Percentiles rank a stretch among this genome's conserved stretches.
Evolutionary conservation across 305 asterid genomes (phyloP).

Genomic region (Rubia balearica): DNA sequence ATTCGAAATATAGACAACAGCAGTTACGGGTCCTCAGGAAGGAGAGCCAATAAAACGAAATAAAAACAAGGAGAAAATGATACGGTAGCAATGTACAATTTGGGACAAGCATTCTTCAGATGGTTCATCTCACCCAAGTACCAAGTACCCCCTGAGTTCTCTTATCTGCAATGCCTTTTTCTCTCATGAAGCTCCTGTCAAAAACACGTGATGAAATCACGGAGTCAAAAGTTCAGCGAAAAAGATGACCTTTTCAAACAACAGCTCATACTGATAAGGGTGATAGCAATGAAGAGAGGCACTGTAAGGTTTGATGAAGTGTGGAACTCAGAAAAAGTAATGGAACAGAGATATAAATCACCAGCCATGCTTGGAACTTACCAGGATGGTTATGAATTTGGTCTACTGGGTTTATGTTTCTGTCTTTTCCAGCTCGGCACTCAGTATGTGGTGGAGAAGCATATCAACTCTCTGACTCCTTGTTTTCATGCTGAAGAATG

Average conservation of each 20-base stretch:
- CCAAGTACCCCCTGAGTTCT: not conserved
- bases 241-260: not conserved
- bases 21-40: not conserved
- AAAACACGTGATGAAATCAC: not conserved
- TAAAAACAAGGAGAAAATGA: not conserved
- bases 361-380: slow-evolving; percentile 2
- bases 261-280: not conserved
- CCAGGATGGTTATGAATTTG: slow-evolving; percentile 15
- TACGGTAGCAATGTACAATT: not conserved
- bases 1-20: not conserved
- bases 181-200: slow-evolving; percentile 1
- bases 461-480: slow-evolving; percentile 78
- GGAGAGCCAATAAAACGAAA: not conserved
- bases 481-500: slow-evolving; percentile 53
- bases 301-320: not conserved
- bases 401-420: slow-evolving; percentile 36
- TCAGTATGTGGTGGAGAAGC: slow-evolving; percentile 95
- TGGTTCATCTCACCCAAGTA: not conserved
- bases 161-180: not conserved
- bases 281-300: not conserved
- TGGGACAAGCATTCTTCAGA: not conserved
- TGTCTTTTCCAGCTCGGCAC: slow-evolving; percentile 57
- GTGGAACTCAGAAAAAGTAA: not conserved
- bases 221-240: not conserved
- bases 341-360: not conserved